Evolutionary conservation across 768 basidiomycete species (phyloP).

Genomic region (Kwoniella mangroviensis): DNA sequence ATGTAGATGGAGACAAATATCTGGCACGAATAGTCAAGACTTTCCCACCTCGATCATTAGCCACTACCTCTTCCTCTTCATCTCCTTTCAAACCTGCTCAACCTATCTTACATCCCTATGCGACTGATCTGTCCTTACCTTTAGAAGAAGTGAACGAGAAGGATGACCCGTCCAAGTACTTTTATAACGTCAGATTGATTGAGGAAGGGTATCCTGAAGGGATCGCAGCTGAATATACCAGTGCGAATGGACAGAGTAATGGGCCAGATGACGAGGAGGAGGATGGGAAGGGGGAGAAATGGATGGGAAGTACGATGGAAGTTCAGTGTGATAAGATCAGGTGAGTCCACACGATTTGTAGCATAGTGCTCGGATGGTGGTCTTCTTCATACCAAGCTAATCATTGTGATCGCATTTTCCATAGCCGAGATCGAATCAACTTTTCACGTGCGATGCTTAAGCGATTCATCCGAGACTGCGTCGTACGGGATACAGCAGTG

Average conservation of each 20-base stretch:
- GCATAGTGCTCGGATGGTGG: no score
- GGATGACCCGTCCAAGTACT: conserved; percentile 82
- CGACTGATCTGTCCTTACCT: conserved; percentile 76
- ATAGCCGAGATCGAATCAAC: conserved; percentile 88
- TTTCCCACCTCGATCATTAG: conserved; percentile 61
- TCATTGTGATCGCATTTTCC: not conserved
- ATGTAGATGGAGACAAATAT: conserved; percentile 84
- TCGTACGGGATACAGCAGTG: conserved; percentile 87
- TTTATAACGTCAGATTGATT: conserved; percentile 84
- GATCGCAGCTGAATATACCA: conserved; percentile 38
- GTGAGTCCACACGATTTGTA: conserved; percentile 59
- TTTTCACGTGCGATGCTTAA: conserved; percentile 97
- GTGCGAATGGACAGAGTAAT: conserved; percentile 30
- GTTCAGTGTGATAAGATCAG: conserved; percentile 80
- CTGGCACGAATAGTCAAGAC: conserved; percentile 78
- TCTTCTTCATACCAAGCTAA: conserved; percentile 8
- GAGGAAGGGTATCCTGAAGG: conserved; percentile 44
- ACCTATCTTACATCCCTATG: conserved; percentile 66
- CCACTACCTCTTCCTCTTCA: conserved; percentile 56
- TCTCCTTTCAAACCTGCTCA: not conserved
- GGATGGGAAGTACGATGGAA: conserved; percentile 73
- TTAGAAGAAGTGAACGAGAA: conserved; percentile 70
- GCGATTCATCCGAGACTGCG: conserved; percentile 93
- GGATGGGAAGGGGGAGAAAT: conserved; percentile 48
- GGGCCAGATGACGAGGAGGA: conserved; percentile 32